These are phyloP conservation scores for Immersiella caudata DNA, from an alignment of 495 filamentous ascomycete genomes.

Conservation along the genomic window DNA sequence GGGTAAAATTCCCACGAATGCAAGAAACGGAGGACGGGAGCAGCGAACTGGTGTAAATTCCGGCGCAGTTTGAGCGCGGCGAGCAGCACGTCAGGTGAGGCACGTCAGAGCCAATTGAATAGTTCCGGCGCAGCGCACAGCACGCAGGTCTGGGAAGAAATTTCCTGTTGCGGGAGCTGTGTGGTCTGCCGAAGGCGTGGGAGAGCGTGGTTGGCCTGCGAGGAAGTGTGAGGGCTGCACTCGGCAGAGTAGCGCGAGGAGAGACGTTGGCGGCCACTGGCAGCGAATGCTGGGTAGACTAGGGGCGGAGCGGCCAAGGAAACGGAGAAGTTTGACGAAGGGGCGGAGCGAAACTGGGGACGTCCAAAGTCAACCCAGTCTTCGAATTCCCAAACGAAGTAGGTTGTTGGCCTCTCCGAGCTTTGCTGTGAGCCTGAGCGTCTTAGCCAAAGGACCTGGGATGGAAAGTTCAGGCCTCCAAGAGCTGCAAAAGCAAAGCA, in stretches of 20 bases:
- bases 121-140: constrained; percentile 4
- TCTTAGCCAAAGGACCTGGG: too few species aligned
- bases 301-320: constrained; percentile 17
- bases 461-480: too few species aligned
- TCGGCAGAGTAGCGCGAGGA: too few species aligned
- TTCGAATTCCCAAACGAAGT: too few species aligned
- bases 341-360: not conserved
- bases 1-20: not conserved
- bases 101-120: not conserved
- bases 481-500: too few species aligned
- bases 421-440: too few species aligned
- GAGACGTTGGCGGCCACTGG: constrained; percentile 19
- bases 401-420: too few species aligned
- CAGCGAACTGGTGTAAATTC: constrained; percentile 6
- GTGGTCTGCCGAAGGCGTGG: constrained; percentile 22
- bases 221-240: constrained; percentile 1
- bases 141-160: constrained; percentile 17
- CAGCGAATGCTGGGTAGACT: constrained; percentile 8
- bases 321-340: constrained; percentile 15
- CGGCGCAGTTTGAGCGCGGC: not conserved
- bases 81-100: constrained; percentile 19
- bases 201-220: constrained; percentile 32
- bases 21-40: not conserved
- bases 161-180: constrained; percentile 12
- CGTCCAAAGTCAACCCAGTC: not conserved